A percentile compares a stretch with the other conserved stretches of the same genome.
Conservation (phyloP, 176 grass and related monocot genomes). For the Pontederia paniculata region DNA sequence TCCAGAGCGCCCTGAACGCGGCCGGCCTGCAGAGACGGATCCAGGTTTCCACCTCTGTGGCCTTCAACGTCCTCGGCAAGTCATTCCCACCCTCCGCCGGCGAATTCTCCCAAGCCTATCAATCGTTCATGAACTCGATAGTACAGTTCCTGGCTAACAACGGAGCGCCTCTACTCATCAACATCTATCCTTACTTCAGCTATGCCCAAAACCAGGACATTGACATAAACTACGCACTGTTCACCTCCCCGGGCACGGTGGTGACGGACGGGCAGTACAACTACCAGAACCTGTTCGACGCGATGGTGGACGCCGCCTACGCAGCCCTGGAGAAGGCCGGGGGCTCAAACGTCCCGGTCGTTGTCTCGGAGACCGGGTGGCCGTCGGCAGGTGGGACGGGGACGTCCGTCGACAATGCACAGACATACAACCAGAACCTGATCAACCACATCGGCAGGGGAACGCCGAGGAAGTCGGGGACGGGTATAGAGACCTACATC, state of each 20-base stretch:
- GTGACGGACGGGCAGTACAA: not conserved
- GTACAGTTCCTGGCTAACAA: not conserved
- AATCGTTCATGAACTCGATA: not conserved
- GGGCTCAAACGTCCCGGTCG: not conserved
- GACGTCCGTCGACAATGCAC: not conserved
- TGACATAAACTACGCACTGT: not conserved
- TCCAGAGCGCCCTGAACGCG: not conserved
- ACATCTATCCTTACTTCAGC: constrained; percentile 9
- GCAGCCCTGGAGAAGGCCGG: constrained; percentile 2
- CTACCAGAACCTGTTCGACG: constrained; percentile 14
- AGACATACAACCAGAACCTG: constrained; percentile 1
- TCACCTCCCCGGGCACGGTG: not conserved
- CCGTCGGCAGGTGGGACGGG: not conserved
- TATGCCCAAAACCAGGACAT: not conserved
- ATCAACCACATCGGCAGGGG: not conserved
- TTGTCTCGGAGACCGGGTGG: too few relatives aligned
- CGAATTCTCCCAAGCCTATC: not conserved
- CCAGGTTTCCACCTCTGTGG: constrained; percentile 2
- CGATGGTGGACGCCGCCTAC: not conserved
- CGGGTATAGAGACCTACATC: not conserved
- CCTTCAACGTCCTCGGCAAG: not conserved
- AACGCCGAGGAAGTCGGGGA: not conserved
- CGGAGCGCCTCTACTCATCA: not conserved
- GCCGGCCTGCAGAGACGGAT: not conserved
- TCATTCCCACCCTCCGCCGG: constrained; percentile 4